These are phyloP conservation scores for Lodderomyces orthopsilosis DNA, from an alignment of 1,139 yeast species.

Conservation along the genomic window DNA sequence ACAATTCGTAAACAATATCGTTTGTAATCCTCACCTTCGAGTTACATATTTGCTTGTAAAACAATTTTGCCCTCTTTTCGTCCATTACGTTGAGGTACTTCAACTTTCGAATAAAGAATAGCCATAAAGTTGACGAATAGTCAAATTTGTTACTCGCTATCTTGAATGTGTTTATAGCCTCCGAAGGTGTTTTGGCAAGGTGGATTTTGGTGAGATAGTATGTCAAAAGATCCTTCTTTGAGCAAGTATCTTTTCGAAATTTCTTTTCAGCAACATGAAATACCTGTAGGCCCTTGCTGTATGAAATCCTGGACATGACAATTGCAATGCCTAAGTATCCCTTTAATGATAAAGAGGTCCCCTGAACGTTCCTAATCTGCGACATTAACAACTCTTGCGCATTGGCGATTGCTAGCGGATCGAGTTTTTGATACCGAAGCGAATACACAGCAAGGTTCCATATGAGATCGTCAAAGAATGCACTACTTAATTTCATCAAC, in stretches of 20 bases:
- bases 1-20: constrained; percentile 26
- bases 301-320: constrained; percentile 26
- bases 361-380: constrained; percentile 9
- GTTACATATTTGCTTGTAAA: constrained; percentile 25
- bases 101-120: constrained; percentile 34
- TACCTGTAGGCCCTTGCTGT: constrained; percentile 26
- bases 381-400: constrained; percentile 33
- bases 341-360: not conserved
- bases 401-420: constrained; percentile 8
- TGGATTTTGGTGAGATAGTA: constrained; percentile 27
- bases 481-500: constrained; percentile 14
- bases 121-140: constrained; percentile 34
- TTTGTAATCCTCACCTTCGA: constrained; percentile 29
- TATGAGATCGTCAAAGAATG: constrained; percentile 22
- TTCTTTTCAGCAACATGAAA: constrained; percentile 28
- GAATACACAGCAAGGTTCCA: constrained; percentile 23
- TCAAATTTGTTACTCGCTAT: constrained; percentile 22
- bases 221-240: constrained; percentile 19
- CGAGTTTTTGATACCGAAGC: constrained; percentile 8
- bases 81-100: constrained; percentile 32
- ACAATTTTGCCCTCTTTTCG: constrained; percentile 25
- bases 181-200: constrained; percentile 32
- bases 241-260: constrained; percentile 13
- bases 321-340: constrained; percentile 38
- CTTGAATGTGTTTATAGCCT: constrained; percentile 32